Conservation (phyloP, 169 alveolate genomes). For the Amoebophrya sp. region DNA sequence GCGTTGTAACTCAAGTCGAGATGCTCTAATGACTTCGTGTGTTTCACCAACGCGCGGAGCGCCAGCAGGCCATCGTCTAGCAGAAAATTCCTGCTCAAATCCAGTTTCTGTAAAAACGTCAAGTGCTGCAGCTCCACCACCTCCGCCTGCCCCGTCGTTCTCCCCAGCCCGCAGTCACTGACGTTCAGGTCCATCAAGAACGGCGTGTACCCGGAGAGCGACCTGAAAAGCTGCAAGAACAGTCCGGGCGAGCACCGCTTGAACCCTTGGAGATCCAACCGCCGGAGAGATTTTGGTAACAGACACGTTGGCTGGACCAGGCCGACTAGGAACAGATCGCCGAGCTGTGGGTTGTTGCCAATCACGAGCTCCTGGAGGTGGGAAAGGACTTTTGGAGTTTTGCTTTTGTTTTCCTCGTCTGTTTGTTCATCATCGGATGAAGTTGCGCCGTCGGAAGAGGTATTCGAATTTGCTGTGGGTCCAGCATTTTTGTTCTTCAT, state of each 20-base stretch:
- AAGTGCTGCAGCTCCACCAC: neutral
- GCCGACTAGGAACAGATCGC: neutral
- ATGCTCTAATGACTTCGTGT: neutral
- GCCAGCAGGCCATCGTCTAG: neutral
- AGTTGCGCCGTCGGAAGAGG: no score
- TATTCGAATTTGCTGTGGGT: no score
- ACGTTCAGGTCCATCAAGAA: neutral
- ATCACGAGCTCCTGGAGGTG: neutral
- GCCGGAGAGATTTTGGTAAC: neutral
- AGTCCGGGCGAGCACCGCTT: neutral
- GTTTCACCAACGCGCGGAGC: neutral
- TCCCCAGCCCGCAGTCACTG: neutral
- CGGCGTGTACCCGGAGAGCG: neutral
- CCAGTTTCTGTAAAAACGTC: neutral
- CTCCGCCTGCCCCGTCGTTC: neutral
- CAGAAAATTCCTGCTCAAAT: neutral
- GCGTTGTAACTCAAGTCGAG: neutral
- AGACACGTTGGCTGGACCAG: neutral
- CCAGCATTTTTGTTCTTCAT: no score
- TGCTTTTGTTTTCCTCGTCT: neutral
- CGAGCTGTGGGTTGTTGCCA: neutral
- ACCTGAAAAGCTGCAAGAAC: neutral
- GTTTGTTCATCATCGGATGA: no score
- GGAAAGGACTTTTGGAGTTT: neutral
- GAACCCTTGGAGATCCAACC: neutral